Evolutionary conservation across 331 rosid species (phyloP), one percentile per base, ranked within the genome.

Genomic region (Dryas integrifolia): DNA sequence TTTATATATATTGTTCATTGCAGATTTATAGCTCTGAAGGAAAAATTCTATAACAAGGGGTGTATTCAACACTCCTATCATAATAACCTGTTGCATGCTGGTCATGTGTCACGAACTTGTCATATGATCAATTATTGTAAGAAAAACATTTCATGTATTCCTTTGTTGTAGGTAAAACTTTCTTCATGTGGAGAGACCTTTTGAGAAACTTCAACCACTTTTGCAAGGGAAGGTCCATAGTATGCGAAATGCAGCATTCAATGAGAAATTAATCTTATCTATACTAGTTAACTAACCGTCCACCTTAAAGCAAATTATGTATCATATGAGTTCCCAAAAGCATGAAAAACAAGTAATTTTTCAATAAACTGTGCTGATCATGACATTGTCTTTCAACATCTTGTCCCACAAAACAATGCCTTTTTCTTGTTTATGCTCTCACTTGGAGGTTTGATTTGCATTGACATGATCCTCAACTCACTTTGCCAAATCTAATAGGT

Each of bases 401-500:
- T 44, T 64, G 14, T 64, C 69, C 52, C 69, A 64, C 69, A 18
- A 18, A 18, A 18, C 21, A 51, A 43, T 44, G 26, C 53, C 11
- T 64, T 18, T 16, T 15, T 2, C 52, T 64, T 44, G 51, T 35
- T 59, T 38, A 30, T 35, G 18, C 15, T 4, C 38, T 44, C 52
- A 44, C 12, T 43, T n/a, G 52, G 9, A 18, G 69, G 52, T 48
- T 44, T 64, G 53, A 64, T 43, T 64, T 64, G 11, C 69, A 21
- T 43, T 44, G 52, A 44, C 52, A 44, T 64, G 69, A 44, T 43
- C 39, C 30, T 64, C 39, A 45, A 64, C 39, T 41, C 38, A 18
- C 69, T 43, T 63, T 64, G 38, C 52, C 51, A 26, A 43, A 13
- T 18, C 2, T 18, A 44, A 44, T 39, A 26, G 56, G 38, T 39